Base-by-base conservation (phyloP, 768 basidiomycete genomes). In the Lentinula boryana region DNA sequence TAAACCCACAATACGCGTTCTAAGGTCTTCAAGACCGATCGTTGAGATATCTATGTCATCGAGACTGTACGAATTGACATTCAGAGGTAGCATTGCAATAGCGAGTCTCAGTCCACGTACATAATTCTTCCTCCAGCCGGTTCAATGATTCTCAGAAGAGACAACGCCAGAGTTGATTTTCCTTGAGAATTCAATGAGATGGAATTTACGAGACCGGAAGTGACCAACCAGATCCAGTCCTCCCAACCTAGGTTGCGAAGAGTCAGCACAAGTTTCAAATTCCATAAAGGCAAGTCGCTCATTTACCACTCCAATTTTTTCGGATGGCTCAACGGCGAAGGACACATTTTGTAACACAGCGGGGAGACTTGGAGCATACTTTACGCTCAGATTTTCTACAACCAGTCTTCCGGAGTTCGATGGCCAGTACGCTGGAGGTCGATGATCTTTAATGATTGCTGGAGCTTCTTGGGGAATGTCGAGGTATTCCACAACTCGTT, bases 371-470 rank as follows among this genome's bases (percentile, higher is more conserved):
- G 84, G 78, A 9, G 83, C 84, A 72, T 92, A 92, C 62, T 72
- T 76, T 9, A 91, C 79, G 3, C 79, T 78, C 27, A 91, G 71
- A 44, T 84, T 71, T 51, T 89, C 80, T 13, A 89, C 80, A 0
- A 76, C 69, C 16, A 91, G 69, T 36, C 81, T 76, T 32, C 87
- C 86, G 41, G 75, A 76, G 51, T 73, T 82, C 1, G 83, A 84
- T 3, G 88, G 87, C 88, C 87, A 89, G 63, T 84, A 84, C 1
- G 87, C 87, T 1, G 88, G 88, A n/a, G 88, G 85, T 52, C 84
- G 77, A 55, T 67, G 76, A 40, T 78, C 75, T 31, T 82, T 75
- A 56, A 85, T 77, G 48, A 84, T 72, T 0, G 85, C 80, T 44
- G 86, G 84, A 0, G 87, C 85, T 70, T 91, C 88, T 68, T 88